Percentiles rank a stretch among this genome's conserved stretches.
Conservation (phyloP, 495 filamentous ascomycete species). For the Penicillium steckii region DNA sequence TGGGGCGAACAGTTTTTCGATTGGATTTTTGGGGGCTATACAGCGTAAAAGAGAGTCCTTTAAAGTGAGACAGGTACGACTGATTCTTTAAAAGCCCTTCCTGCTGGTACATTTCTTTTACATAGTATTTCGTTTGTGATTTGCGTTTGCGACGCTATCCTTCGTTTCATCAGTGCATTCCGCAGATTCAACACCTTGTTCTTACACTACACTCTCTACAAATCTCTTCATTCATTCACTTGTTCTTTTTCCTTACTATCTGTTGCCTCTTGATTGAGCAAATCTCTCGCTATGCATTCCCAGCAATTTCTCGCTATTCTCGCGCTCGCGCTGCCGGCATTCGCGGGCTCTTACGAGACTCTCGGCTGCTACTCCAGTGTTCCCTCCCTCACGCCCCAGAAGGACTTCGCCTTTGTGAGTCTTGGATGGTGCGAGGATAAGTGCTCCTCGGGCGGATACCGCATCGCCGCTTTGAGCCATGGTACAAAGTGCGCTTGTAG, state of each 20-base stretch:
- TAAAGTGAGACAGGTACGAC: not conserved
- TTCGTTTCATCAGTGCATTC: constrained; percentile 10
- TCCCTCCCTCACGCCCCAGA: constrained; percentile 19
- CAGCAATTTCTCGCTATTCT: constrained; percentile 20
- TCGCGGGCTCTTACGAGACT: constrained; percentile 6
- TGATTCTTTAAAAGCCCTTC: not conserved
- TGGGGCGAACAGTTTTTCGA: constrained; percentile 4
- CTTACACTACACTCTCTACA: not conserved
- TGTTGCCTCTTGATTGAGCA: not conserved
- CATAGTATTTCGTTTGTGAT: no score
- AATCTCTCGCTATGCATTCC: constrained; percentile 14
- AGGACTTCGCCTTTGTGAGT: constrained; percentile 29
- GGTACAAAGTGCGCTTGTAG: constrained; percentile 39
- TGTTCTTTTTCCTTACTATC: not conserved
- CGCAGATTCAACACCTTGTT: not conserved
- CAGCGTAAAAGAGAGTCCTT: not conserved
- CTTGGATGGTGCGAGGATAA: constrained; percentile 27
- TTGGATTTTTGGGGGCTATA: not conserved
- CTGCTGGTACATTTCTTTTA: not conserved
- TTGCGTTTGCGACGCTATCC: not conserved
- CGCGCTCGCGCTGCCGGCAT: constrained; percentile 26
- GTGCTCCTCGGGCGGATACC: constrained; percentile 26
- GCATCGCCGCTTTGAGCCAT: constrained; percentile 29
- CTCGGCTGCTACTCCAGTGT: constrained; percentile 38
- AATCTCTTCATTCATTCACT: not conserved